A percentile compares a stretch with the other conserved stretches of the same genome.
phyloP scores from a whole-genome alignment of 148 eudicot genomes.

The Rhododendron molle region DNA sequence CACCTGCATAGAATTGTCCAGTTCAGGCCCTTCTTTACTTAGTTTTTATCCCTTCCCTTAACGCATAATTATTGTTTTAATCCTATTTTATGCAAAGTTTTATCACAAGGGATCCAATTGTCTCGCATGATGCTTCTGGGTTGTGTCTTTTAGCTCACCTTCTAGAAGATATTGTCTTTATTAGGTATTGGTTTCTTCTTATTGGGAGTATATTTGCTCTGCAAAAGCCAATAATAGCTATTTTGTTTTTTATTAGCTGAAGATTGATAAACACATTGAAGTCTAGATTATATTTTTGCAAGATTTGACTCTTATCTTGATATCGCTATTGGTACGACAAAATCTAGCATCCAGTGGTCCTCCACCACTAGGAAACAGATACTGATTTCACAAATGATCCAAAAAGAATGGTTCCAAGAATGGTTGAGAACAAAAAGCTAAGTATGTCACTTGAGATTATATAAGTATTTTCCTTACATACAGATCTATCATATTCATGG shows the following conservation, averaged over 20 bases:
- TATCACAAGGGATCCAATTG: no score
- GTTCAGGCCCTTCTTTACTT: not conserved
- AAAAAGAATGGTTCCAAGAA: not conserved
- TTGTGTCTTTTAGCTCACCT: not conserved
- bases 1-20: not conserved
- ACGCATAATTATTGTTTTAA: not conserved
- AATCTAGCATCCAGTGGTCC: not conserved
- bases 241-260: constrained; percentile 2
- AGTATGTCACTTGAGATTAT: not conserved
- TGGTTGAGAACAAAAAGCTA: not conserved
- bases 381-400: not conserved
- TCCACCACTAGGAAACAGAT: not conserved
- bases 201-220: not conserved
- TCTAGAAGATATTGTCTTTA: not conserved
- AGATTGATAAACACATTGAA: not conserved
- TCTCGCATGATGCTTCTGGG: not conserved
- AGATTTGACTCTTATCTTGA: not conserved
- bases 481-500: not conserved
- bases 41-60: not conserved
- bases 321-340: not conserved
- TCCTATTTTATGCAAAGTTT: not conserved
- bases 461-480: not conserved
- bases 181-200: not conserved
- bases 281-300: not conserved
- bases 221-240: not conserved